Percentiles rank a stretch among this genome's conserved stretches.
Conservation (phyloP, 148 eudicot genomes). For the Camellia japonica region DNA sequence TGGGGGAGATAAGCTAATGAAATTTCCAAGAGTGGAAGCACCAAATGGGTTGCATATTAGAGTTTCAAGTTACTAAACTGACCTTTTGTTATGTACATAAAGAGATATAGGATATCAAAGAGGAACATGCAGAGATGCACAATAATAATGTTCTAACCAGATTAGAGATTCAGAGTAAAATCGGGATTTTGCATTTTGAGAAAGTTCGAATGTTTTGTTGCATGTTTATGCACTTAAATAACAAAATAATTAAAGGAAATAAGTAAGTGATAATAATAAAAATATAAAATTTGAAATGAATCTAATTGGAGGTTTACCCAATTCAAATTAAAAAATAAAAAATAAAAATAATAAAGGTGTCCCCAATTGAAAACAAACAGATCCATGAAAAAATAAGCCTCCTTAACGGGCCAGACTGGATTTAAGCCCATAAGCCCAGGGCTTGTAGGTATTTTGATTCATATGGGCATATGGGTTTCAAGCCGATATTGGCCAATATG, state of each 20-base stretch:
- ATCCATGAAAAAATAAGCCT: too few relatives aligned
- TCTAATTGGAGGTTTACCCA: too few relatives aligned
- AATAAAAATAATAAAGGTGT: background rate
- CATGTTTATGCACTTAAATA: background rate
- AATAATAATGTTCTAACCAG: constrained; percentile 25
- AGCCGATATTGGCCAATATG: too few relatives aligned
- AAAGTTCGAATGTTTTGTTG: background rate
- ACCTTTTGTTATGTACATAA: constrained; percentile 19
- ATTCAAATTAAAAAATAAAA: too few relatives aligned
- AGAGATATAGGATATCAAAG: constrained; percentile 14
- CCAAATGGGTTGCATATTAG: constrained; percentile 81
- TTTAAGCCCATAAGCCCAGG: too few relatives aligned
- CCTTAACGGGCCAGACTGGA: too few relatives aligned
- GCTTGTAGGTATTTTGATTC: too few relatives aligned
- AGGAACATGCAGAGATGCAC: constrained; percentile 15
- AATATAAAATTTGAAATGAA: too few relatives aligned
- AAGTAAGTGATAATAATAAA: background rate
- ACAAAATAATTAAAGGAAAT: too few relatives aligned
- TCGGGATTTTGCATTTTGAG: constrained; percentile 8
- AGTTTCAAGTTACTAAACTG: constrained; percentile 47
- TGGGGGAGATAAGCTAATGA: constrained; percentile 78
- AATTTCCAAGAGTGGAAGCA: constrained; percentile 94
- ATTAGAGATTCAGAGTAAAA: constrained; percentile 14
- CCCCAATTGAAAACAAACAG: too few relatives aligned
- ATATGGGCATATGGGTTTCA: too few relatives aligned